phyloP scores from a whole-genome alignment of 306 rosid genomes.

The Quercus engelmannii region DNA sequence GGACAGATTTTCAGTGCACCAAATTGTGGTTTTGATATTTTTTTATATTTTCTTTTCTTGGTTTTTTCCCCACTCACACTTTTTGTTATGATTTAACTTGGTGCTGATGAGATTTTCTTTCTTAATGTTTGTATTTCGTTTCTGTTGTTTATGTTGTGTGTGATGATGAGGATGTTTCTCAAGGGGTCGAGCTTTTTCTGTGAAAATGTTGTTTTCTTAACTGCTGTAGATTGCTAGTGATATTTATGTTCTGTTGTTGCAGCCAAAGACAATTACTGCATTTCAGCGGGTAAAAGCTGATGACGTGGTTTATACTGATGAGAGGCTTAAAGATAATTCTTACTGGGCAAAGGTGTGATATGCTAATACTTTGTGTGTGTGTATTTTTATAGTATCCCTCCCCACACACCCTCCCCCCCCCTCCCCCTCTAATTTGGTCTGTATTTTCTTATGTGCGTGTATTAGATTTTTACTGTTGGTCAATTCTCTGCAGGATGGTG shows the following conservation, averaged over 20 bases:
- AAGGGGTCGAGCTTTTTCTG: no score
- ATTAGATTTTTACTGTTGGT: conserved; percentile 9
- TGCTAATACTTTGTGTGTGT: conserved; percentile 14
- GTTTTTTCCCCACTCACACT: neutral
- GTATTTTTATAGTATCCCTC: neutral
- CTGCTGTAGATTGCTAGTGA: neutral
- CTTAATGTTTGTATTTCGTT: neutral
- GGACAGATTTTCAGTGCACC: neutral
- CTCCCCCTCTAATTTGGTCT: neutral
- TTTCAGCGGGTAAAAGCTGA: conserved; percentile 84
- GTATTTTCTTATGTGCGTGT: neutral
- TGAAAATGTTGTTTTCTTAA: neutral
- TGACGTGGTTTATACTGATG: conserved; percentile 49
- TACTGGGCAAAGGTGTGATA: conserved; percentile 90
- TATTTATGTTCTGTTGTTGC: conserved; percentile 32
- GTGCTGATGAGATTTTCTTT: neutral
- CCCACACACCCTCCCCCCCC: no score
- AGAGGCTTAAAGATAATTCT: conserved; percentile 83
- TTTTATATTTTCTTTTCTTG: no score
- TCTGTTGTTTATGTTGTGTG: neutral
- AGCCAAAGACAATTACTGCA: conserved; percentile 60
- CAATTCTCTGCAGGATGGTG: conserved; percentile 64
- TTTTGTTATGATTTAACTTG: neutral
- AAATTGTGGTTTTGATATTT: no score
- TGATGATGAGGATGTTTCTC: neutral